These are phyloP conservation scores for Monosporascus sp. DNA, from an alignment of 2,329 filamentous ascomycete genomes.

Conservation along the genomic window DNA sequence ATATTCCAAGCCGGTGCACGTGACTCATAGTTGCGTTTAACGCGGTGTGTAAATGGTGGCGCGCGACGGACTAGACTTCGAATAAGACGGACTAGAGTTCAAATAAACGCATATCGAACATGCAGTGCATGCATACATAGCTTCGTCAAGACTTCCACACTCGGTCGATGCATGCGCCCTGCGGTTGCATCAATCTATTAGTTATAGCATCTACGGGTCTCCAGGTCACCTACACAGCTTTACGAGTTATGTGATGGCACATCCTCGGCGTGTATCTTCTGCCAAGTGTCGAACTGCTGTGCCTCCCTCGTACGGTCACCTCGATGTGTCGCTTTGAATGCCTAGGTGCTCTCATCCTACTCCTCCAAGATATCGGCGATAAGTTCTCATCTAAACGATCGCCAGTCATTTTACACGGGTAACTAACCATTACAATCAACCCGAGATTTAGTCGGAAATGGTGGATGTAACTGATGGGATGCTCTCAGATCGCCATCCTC, in stretches of 20 bases:
- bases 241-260: neutral
- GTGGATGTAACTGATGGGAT: slow-evolving; percentile 5
- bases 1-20: no score
- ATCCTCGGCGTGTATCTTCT: no score
- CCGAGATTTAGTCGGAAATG: neutral
- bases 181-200: neutral
- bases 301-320: neutral
- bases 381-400: slow-evolving; percentile 31
- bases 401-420: slow-evolving; percentile 21
- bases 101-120: no score
- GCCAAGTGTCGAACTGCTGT: no score
- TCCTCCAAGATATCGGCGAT: slow-evolving; percentile 38
- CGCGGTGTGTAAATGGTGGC: no score
- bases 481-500: slow-evolving; percentile 11
- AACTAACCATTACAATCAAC: slow-evolving; percentile 2
- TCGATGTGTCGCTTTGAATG: slow-evolving; percentile 52
- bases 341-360: slow-evolving; percentile 44
- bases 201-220: neutral
- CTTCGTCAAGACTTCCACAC: neutral
- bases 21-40: no score
- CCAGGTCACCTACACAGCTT: neutral
- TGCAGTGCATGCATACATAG: neutral
- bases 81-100: no score
- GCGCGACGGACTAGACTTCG: no score
- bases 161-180: no score